Base-by-base conservation (phyloP, 306 rosid species). In the Prunus davidiana region DNA sequence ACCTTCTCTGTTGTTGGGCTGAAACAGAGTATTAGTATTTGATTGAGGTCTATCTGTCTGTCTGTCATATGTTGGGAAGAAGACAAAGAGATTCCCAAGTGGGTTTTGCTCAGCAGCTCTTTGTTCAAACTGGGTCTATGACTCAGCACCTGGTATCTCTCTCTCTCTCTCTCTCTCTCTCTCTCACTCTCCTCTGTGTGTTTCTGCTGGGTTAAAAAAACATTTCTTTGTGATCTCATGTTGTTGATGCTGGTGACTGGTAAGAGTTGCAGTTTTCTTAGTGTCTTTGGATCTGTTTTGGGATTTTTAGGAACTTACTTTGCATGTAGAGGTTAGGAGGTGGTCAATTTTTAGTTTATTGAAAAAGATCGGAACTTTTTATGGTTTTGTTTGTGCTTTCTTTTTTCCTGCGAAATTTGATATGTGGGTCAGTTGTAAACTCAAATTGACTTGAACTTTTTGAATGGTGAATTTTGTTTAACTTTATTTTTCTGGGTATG, bases 281-380 rank as follows among this genome's bases (percentile, higher is more conserved):
- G 43, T 6, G 43, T 6, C 43, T 38, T 28, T 72, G 52, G 55
- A 47, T 69, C 62, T 43, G 61, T 51, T 5, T 73, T 25, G 3
- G 68, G 54, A 12, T 55, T 65, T 32, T 20, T 11, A 24, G 6
- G 45, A 45, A 30, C 28, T 51, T 43, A 30, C 58, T 56, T 76
- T 81, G 81, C 84, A 81, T 81, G 78, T 65, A 24, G 75, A 22
- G 54, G 19, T 10, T 54, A 55, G 24, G 34, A 52, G 61, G 51
- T 73, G 16, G 3, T 12, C 3, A 9, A 5, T 69, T 46, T 14
- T 55, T 63, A 38, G 62, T 64, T 27, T 5, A 5, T 12, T 73
- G 1, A 18, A 45, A 9, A 58, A 73, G 41, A 62, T 76, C 2
- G 4, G 11, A 32, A 55, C 49, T 70, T 67, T 76, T 28, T 55